Evolutionary conservation across 169 alveolate species (phyloP).

Genomic region (Toxoplasma gondii): DNA sequence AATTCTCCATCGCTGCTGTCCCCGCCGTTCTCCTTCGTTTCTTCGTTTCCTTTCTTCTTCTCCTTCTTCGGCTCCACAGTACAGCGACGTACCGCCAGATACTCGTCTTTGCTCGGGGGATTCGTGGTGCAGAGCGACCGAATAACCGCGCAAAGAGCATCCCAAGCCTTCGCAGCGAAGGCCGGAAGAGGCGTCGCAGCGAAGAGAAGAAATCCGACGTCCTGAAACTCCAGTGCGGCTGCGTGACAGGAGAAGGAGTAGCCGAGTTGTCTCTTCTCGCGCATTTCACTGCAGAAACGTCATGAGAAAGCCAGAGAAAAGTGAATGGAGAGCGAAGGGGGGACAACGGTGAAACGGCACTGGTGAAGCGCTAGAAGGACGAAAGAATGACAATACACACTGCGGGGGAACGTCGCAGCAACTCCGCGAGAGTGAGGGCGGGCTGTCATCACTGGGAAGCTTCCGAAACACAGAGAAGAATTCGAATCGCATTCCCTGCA

Average conservation of each 20-base stretch:
- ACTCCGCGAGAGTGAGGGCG: background rate
- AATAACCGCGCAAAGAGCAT: slow-evolving; percentile 2
- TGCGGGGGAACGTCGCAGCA: background rate
- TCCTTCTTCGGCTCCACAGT: too few relatives aligned
- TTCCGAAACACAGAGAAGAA: background rate
- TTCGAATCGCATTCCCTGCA: background rate
- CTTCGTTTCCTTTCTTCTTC: background rate
- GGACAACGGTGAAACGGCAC: background rate
- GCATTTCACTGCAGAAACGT: slow-evolving; percentile 2
- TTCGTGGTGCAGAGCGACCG: background rate
- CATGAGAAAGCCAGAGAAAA: background rate
- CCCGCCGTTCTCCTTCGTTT: background rate
- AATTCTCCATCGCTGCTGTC: background rate
- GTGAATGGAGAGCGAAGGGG: background rate
- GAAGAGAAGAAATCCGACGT: background rate
- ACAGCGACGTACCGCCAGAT: background rate
- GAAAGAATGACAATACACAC: background rate
- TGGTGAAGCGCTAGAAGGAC: background rate
- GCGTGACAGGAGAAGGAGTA: slow-evolving; percentile 10
- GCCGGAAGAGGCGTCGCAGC: slow-evolving; percentile 40
- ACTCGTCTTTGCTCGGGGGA: slow-evolving; percentile 1
- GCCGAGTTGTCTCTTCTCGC: slow-evolving; percentile 44
- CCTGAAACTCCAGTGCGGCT: slow-evolving; percentile 8
- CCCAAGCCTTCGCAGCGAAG: slow-evolving; percentile 28
- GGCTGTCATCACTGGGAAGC: background rate